Conservation (phyloP, 2,329 filamentous ascomycete species). For the Dichotomopilus funicola region DNA sequence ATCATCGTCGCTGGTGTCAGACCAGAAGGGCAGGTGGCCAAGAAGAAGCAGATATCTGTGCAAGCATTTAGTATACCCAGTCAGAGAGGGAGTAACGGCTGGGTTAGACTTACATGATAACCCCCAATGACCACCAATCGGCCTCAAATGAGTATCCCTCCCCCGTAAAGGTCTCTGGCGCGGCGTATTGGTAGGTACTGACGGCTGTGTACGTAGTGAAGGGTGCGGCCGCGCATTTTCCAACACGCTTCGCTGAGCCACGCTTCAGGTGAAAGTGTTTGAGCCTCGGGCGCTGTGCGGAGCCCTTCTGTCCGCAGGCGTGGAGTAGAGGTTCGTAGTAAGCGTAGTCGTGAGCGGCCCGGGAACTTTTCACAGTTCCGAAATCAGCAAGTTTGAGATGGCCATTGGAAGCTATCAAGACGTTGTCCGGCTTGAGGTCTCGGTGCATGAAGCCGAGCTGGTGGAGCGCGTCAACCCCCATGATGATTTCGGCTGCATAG, state of each 20-base stretch:
- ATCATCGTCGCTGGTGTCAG: no score
- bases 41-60: no score
- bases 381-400: constrained; percentile 99
- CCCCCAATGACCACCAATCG: constrained; percentile 98
- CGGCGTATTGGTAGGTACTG: constrained; percentile 47
- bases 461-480: constrained; percentile 99
- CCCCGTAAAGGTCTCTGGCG: constrained; percentile 93
- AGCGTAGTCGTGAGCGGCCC: constrained; percentile 91
- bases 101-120: constrained; percentile 70
- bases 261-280: no score
- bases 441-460: constrained; percentile 94
- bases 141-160: constrained; percentile 94
- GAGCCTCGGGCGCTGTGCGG: no score
- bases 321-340: constrained; percentile 88
- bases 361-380: constrained; percentile 92
- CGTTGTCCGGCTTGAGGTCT: constrained; percentile 99
- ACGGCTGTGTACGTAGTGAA: background rate
- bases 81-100: no score
- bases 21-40: no score
- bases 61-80: no score
- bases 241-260: no score
- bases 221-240: no score
- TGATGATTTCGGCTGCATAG: constrained; percentile 95
- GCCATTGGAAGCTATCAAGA: constrained; percentile 85
- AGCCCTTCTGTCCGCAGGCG: no score